phyloP scores from a whole-genome alignment of 2,329 filamentous ascomycete genomes.

The Microdochium bolleyi region DNA sequence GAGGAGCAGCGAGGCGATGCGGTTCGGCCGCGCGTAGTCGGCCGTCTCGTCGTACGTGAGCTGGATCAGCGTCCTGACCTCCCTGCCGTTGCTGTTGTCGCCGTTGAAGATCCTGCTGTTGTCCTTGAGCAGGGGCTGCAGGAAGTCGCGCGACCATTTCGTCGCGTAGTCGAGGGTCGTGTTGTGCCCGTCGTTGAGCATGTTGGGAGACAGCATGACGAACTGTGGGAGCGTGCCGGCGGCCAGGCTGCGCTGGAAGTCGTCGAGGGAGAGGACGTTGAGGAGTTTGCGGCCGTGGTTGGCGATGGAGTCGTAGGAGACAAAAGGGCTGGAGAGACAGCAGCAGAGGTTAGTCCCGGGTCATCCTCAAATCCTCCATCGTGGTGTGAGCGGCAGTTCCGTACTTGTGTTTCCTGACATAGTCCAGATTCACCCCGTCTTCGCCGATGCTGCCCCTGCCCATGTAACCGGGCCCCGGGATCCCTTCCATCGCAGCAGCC shows the following conservation, averaged over 20 bases:
- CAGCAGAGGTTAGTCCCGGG: not conserved
- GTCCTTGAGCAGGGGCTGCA: conserved; percentile 54
- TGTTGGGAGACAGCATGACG: conserved; percentile 54
- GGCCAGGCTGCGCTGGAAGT: conserved; percentile 51
- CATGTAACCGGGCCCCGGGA: conserved; percentile 38
- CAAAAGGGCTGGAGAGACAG: conserved; percentile 25
- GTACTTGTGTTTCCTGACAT: conserved; percentile 33
- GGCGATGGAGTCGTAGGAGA: conserved; percentile 32
- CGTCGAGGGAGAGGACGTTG: conserved; percentile 53
- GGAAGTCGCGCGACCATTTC: conserved; percentile 57
- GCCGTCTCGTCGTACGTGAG: conserved; percentile 75
- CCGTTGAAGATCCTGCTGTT: conserved; percentile 44
- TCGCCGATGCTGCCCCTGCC: conserved; percentile 24
- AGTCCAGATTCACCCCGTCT: conserved; percentile 19
- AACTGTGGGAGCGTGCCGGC: conserved; percentile 55
- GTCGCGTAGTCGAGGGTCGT: conserved; percentile 62
- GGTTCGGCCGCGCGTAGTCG: conserved; percentile 59
- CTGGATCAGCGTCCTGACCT: conserved; percentile 65
- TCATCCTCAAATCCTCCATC: not conserved
- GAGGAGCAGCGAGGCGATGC: conserved; percentile 62
- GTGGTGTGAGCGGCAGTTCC: not conserved
- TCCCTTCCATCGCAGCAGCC: conserved; percentile 37
- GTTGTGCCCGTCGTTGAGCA: conserved; percentile 65
- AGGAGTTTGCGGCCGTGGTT: conserved; percentile 37
- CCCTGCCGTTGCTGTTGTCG: too few species aligned